Evolutionary conservation across 2,329 filamentous ascomycete genomes (phyloP), one percentile per base, ranked within the genome.

Genomic region (Ascochyta koolunga): DNA sequence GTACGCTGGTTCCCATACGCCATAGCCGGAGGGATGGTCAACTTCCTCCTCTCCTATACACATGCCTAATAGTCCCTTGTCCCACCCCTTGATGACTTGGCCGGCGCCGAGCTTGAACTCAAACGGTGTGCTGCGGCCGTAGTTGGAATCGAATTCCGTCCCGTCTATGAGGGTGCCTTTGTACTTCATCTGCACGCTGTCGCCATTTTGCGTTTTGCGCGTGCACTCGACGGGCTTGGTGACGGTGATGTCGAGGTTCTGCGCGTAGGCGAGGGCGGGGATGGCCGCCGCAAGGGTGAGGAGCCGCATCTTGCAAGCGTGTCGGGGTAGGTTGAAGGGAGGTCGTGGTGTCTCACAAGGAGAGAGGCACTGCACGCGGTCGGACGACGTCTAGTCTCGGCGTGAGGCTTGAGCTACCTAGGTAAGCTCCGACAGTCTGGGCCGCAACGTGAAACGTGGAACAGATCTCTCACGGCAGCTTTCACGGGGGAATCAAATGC

Each of bases 71-170:
- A 98, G 83, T 43, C 93, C 93, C 72, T 96, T 78, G 68, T 98
- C 93, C 93, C 93, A 97, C 71, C 93, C 93, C 79, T 90, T 88
- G 74, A 99, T 99, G 44, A 98, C 95, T 74, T 89, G 84, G 38
- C 91, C 90, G 21, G 79, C 78, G 31, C 95, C 95, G 27, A 99
- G 80, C 59, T 80, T 86, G 79, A 99, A 98, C 58, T 74, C 79
- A 70, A 99, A 86, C 5, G 95, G 93, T 54, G 78, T 73, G 31
- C 86, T 86, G 37, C 93, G 86, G 64, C 93, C 87, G 77, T 96
- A 96, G 76, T 81, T 84, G 59, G 90, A 86, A 78, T 97, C 93
- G 71, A 98, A 98, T 74, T 95, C 81, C 57, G 84, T 81, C 67
- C 92, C 93, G 61, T 86, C 85, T 48, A 73, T 64, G 15, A 85